Evolutionary conservation across 192 early-diverging fungal genomes (phyloP).

Genomic region (Rhizophagus sp.): DNA sequence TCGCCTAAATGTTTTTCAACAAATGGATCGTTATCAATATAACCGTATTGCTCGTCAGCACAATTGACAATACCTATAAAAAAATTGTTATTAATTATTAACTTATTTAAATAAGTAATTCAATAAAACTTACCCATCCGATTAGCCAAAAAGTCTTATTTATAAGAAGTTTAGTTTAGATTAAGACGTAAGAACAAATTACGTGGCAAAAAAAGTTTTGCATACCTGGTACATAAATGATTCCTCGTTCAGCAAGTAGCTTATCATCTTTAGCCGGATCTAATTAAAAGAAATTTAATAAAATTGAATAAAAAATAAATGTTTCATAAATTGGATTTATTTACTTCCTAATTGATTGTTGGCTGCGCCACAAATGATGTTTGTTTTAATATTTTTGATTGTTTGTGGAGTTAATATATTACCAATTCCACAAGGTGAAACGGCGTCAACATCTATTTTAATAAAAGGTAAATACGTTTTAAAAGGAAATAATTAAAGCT

Average conservation of each 20-base stretch:
- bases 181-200: background rate
- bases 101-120: background rate
- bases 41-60: slow-evolving; percentile 44
- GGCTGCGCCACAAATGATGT: slow-evolving; percentile 50
- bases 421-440: slow-evolving; percentile 48
- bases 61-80: slow-evolving; percentile 47
- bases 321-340: background rate
- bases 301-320: background rate
- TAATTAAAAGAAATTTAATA: background rate
- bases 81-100: background rate
- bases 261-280: slow-evolving; percentile 39
- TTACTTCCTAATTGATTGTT: slow-evolving; percentile 47
- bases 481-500: background rate
- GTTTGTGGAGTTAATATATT: slow-evolving; percentile 42
- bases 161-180: background rate
- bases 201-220: background rate
- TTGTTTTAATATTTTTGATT: slow-evolving; percentile 35
- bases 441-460: slow-evolving; percentile 39
- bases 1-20: slow-evolving; percentile 46
- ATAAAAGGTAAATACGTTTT: no score
- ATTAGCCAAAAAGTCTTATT: slow-evolving; percentile 40
- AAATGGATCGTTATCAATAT: slow-evolving; percentile 44
- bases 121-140: slow-evolving; percentile 30
- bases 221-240: slow-evolving; percentile 42
- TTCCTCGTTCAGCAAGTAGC: slow-evolving; percentile 37